phyloP scores from a whole-genome alignment of 2,329 filamentous ascomycete species.

The Emericellopsis atlantica region DNA sequence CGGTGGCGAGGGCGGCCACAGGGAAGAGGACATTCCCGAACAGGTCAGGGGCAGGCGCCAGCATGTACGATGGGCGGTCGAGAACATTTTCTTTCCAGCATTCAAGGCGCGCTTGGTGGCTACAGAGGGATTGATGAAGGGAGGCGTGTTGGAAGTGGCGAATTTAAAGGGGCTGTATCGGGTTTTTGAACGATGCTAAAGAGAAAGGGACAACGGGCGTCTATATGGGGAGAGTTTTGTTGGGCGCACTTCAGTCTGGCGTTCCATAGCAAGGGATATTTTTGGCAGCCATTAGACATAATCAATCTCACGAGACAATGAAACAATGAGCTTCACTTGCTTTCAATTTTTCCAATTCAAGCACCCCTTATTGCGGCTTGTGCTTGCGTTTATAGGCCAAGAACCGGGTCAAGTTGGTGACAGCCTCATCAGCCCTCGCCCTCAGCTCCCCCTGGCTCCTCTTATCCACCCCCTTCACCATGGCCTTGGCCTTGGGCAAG shows the following conservation, averaged over 20 bases:
- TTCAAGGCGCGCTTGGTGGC: slow-evolving; percentile 75
- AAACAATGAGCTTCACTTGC: background rate
- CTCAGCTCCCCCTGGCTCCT: slow-evolving; percentile 42
- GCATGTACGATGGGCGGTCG: slow-evolving; percentile 63
- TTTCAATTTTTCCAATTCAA: slow-evolving; percentile 1
- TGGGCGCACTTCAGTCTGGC: background rate
- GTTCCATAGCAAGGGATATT: background rate
- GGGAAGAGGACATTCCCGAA: slow-evolving; percentile 26
- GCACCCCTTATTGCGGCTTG: slow-evolving; percentile 15
- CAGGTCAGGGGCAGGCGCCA: slow-evolving; percentile 46
- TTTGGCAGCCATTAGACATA: background rate
- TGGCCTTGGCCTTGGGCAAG: slow-evolving; percentile 38
- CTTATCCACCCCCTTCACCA: slow-evolving; percentile 51
- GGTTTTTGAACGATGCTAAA: slow-evolving; percentile 86
- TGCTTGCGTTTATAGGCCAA: slow-evolving; percentile 53
- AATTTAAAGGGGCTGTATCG: slow-evolving; percentile 86
- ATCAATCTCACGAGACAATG: background rate
- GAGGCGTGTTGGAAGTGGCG: slow-evolving; percentile 70
- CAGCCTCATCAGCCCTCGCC: slow-evolving; percentile 44
- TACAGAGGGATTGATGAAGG: slow-evolving; percentile 63
- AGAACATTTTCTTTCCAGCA: slow-evolving; percentile 82
- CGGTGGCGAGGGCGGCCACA: slow-evolving; percentile 14
- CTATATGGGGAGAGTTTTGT: background rate
- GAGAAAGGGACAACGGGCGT: background rate
- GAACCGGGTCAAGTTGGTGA: slow-evolving; percentile 48